phyloP scores from a whole-genome alignment of 139 green algal genomes.

The Volvox africanus region DNA sequence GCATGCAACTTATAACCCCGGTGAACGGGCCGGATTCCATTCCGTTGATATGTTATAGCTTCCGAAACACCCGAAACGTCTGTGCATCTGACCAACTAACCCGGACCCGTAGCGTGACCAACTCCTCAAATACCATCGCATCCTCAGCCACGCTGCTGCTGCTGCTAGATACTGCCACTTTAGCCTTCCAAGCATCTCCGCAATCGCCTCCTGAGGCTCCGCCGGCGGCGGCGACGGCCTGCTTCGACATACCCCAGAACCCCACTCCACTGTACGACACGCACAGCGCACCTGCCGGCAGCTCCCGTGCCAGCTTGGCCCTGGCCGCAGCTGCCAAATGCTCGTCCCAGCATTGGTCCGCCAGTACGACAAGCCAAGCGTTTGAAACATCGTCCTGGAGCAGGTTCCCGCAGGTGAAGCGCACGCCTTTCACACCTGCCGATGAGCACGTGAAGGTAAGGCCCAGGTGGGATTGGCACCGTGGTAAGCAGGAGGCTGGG shows the following conservation, averaged over 20 bases:
- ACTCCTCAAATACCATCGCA: conserved; percentile 12
- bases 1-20: too few relatives aligned
- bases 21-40: too few relatives aligned
- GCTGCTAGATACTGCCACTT: too few relatives aligned
- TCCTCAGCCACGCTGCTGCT: background rate
- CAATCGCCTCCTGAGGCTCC: background rate
- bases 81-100: conserved; percentile 13
- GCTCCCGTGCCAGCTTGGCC: conserved; percentile 27
- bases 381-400: background rate
- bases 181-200: too few relatives aligned
- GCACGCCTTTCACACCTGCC: background rate
- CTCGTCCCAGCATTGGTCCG: conserved; percentile 46
- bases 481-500: too few relatives aligned
- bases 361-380: conserved; percentile 29
- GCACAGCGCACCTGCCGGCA: conserved; percentile 10
- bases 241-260: background rate
- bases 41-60: background rate
- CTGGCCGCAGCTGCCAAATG: background rate
- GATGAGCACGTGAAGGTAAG: background rate
- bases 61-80: background rate
- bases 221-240: background rate
- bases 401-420: conserved; percentile 11
- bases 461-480: too few relatives aligned
- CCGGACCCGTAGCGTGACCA: background rate
- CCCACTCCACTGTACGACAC: conserved; percentile 28